Evolutionary conservation across 225 moss, liverwort and hornwort genomes (phyloP), one percentile per base, ranked within the genome.

Genomic region (Climacium dendroides): DNA sequence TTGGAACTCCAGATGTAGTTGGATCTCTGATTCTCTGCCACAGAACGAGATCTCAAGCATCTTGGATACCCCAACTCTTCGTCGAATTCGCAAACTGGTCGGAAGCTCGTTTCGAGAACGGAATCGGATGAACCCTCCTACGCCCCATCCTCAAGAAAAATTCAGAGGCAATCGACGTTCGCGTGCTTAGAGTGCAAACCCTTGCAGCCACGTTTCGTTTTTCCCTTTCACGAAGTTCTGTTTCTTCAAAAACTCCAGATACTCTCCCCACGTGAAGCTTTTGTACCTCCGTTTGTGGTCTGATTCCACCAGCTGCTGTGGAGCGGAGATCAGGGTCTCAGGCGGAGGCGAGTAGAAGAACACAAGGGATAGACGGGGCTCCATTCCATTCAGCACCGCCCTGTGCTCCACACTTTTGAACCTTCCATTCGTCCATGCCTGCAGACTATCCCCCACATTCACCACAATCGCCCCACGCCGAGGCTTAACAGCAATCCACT

Each of bases 381-480:
- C 85, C 86, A 87, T 80, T 71, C 91, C 85, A 9, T 93, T 93
- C 19, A 93, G 79, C 23, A 92, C 92, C 2, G 93, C 93, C 34
- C 93, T 78, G 34, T 93, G 93, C 90, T 92, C 90, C 74, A 92
- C 92, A 70, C 93, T 93, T 39, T 91, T 90, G 82, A 93, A 93
- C 45, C 90, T 88, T 19, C 89, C 92, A 4, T 93, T 93, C 9
- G 90, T 93, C 93, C 92, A 92, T 18, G 93, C 93, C 87, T 93
- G 88, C 43, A 94, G 85, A 71, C 72, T 91, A 45, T 94, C 92
- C 6, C 94, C 94, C 43, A 91, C 92, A 32, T 92, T 92, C 48
- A 94, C 91, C 25, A 94, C 91, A 20, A 87, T 63, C 13, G 94
- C 91, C 11, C 90, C 94, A 19, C 87, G 87, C 1, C 92, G 82